Percentiles rank a stretch among this genome's conserved stretches.
Evolutionary conservation across 805 yeast genomes (phyloP).

Genomic region (Kluyveromyces wickerhamii): DNA sequence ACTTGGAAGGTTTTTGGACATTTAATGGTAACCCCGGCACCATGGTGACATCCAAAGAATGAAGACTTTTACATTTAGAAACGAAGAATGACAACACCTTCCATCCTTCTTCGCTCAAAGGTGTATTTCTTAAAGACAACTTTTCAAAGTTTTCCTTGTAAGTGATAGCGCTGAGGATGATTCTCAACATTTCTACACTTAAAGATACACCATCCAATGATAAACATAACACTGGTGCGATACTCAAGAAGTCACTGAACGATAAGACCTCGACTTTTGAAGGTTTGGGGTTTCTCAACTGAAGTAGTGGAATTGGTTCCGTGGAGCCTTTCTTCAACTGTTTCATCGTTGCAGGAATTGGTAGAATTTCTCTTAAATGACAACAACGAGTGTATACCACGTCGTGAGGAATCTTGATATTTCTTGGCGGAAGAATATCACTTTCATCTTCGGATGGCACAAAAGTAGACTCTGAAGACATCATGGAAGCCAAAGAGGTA

Average conservation of each 20-base stretch:
- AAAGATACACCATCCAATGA: constrained; percentile 74
- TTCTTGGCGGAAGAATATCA: constrained; percentile 26
- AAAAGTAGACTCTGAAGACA: constrained; percentile 10
- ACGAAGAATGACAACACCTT: constrained; percentile 68
- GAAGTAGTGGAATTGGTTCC: constrained; percentile 74
- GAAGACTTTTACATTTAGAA: constrained; percentile 50
- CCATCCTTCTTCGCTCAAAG: constrained; percentile 75
- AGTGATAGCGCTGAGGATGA: constrained; percentile 56
- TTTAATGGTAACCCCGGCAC: constrained; percentile 32
- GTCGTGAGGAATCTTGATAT: constrained; percentile 43
- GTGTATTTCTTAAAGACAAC: constrained; percentile 71
- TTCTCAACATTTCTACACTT: constrained; percentile 66
- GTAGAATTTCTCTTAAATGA: constrained; percentile 82
- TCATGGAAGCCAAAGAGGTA: constrained; percentile 19
- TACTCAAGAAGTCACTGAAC: constrained; percentile 77
- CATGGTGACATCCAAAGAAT: constrained; percentile 56
- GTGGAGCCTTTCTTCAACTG: constrained; percentile 68
- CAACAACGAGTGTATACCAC: constrained; percentile 86
- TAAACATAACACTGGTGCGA: constrained; percentile 73
- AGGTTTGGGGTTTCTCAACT: constrained; percentile 78
- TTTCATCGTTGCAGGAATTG: constrained; percentile 82
- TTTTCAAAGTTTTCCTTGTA: constrained; percentile 61
- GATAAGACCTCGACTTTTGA: constrained; percentile 81
- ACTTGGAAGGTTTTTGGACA: constrained; percentile 33
- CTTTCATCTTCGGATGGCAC: constrained; percentile 13